Base-by-base conservation (phyloP, 108 stramenopile species). In the Pseudonitzschia multiseries region DNA sequence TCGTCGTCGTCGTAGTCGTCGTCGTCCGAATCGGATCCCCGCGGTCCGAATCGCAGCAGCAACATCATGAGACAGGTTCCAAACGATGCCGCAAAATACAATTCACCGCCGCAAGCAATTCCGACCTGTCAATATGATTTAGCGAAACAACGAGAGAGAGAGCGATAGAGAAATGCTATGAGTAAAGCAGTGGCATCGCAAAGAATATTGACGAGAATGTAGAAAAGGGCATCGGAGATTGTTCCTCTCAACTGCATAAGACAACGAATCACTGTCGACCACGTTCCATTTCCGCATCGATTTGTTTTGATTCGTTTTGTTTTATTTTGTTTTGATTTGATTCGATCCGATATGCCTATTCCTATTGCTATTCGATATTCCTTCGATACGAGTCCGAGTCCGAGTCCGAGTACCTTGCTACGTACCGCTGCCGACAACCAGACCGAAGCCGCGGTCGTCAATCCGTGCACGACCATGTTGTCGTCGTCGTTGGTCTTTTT, bases 1-100 rank as follows among this genome's bases (percentile, higher is more conserved):
- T 56, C 53, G 13, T 42, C 36, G 2, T 72, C 71, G 41, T 68
- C 65, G 40, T 65, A 61, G n/a, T 84, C 83, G 6, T 76, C 80
- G 5, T 72, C 57, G 10, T 67, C 68, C n/a, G 57, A 57, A 32
- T 77, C 76, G 9, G 13, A 0, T 10, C 62, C 41, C 0, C 93
- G 74, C n/a, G 93, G 93, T 24, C 89, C 93, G 74, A 93, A 94
- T 28, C 93, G 80, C 74, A 97, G 66, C 51, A 97, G 71, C 20
- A 93, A 62, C 71, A 97, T 70, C 71, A 92, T 92, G 14, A 94
- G 41, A n/a, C 86, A 90, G 15, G 83, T 78, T 17, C 84, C 75
- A 71, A 95, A 85, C 14, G 60, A 65, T 12, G 93, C 94, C 44
- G 79, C 75, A 81, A 96, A 91, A 77, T 93, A 93, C 51, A 95